phyloP scores from a whole-genome alignment of 225 moss, liverwort and hornwort genomes.

The Anthoceros angustus region DNA sequence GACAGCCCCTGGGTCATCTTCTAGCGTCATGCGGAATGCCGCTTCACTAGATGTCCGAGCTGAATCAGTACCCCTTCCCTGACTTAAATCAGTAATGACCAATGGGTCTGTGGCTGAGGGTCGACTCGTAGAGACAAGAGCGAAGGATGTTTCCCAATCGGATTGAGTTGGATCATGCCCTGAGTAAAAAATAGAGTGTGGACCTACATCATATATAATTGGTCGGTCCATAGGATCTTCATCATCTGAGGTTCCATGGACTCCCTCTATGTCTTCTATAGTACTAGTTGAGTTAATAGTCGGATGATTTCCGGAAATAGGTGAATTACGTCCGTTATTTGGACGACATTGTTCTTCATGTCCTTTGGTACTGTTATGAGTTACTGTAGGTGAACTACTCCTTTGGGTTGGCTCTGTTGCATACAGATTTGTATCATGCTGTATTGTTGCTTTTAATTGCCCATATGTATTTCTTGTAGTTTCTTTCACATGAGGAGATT shows the following conservation, averaged over 20 bases:
- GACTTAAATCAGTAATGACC: constrained; percentile 12
- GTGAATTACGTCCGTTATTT: background rate
- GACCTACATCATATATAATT: background rate
- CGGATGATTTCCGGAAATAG: background rate
- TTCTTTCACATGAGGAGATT: constrained; percentile 45
- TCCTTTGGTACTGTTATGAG: background rate
- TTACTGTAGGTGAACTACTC: background rate
- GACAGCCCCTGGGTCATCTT: constrained; percentile 68
- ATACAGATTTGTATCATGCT: background rate
- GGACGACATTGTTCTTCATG: background rate
- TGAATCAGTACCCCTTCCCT: constrained; percentile 22
- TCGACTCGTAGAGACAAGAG: constrained; percentile 73
- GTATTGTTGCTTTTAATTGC: background rate
- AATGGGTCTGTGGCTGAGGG: constrained; percentile 25
- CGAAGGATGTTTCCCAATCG: constrained; percentile 92
- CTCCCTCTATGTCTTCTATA: background rate
- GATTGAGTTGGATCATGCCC: constrained; percentile 42
- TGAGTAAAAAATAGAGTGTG: constrained; percentile 26
- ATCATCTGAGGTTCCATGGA: background rate
- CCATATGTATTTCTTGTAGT: constrained; percentile 32
- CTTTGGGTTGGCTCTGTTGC: constrained; percentile 21
- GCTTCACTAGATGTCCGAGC: constrained; percentile 46
- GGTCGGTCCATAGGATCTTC: background rate
- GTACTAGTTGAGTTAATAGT: background rate
- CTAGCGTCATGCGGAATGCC: constrained; percentile 52